phyloP scores from a whole-genome alignment of 1,284 basidiomycete species.

The Tylopilus sp. region DNA sequence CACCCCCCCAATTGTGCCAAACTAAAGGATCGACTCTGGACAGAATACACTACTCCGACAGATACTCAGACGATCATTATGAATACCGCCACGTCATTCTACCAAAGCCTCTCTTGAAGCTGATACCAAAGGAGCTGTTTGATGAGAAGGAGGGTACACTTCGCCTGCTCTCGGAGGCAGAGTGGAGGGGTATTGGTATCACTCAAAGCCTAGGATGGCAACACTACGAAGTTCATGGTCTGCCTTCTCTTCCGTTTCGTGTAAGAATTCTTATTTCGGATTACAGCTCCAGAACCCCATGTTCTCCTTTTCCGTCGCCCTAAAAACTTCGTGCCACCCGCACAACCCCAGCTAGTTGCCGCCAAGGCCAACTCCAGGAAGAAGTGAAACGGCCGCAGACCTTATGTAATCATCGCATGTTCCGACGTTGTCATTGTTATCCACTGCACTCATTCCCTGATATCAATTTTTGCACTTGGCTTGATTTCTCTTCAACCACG shows the following conservation, averaged over 20 bases:
- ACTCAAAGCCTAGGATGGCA: constrained; percentile 96
- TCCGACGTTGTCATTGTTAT: constrained; percentile 18
- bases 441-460: constrained; percentile 21
- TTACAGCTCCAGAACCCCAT: constrained; percentile 78
- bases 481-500: constrained; percentile 6
- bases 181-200: constrained; percentile 96
- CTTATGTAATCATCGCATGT: constrained; percentile 26
- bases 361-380: constrained; percentile 37
- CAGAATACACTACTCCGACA: constrained; percentile 81
- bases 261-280: constrained; percentile 9
- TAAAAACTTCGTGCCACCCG: constrained; percentile 57
- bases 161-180: constrained; percentile 76
- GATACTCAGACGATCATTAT: constrained; percentile 75
- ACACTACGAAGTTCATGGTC: constrained; percentile 95
- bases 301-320: constrained; percentile 74
- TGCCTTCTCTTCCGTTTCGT: constrained; percentile 26
- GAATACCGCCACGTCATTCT: constrained; percentile 92
- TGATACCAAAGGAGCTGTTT: constrained; percentile 80
- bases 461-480: constrained; percentile 11
- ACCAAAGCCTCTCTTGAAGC: constrained; percentile 82
- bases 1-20: constrained; percentile 4
- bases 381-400: constrained; percentile 25
- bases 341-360: constrained; percentile 35
- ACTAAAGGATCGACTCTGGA: constrained; percentile 10
- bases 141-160: constrained; percentile 78